phyloP scores from a whole-genome alignment of 176 grass and related monocot genomes.

The Guadua angustifolia region DNA sequence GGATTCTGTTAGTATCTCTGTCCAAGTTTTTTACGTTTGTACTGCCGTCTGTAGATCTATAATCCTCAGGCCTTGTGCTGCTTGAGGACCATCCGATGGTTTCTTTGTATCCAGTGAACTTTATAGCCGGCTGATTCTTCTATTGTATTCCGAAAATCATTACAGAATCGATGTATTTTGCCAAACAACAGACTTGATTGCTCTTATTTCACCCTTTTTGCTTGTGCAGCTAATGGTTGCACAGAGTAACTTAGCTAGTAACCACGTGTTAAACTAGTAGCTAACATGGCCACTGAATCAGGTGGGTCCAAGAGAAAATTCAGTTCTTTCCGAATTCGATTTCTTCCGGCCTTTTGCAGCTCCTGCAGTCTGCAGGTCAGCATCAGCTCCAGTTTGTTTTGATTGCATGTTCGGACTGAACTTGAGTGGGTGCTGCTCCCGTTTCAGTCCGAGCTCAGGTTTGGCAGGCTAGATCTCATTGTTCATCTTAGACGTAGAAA shows the following conservation, averaged over 20 bases:
- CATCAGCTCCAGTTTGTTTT: not conserved
- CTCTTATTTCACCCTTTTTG: not conserved
- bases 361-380: not conserved
- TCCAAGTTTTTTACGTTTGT: slow-evolving; percentile 42
- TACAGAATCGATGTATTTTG: slow-evolving; percentile 40
- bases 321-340: not conserved
- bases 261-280: not conserved
- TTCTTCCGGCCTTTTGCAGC: not conserved
- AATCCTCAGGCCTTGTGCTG: slow-evolving; percentile 25
- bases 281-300: not conserved
- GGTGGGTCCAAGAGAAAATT: not conserved
- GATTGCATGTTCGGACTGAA: not conserved
- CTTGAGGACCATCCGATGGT: slow-evolving; percentile 25
- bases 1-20: slow-evolving; percentile 36
- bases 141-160: slow-evolving; percentile 44
- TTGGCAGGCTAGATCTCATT: not conserved
- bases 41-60: slow-evolving; percentile 45
- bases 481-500: not conserved
- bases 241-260: not conserved
- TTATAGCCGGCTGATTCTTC: slow-evolving; percentile 52
- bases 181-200: not conserved
- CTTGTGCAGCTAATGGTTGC: not conserved
- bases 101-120: slow-evolving; percentile 48
- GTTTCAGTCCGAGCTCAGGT: not conserved
- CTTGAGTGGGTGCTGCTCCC: not conserved